phyloP scores from a whole-genome alignment of 2,329 filamentous ascomycete species.

The Remersonia thermophila region DNA sequence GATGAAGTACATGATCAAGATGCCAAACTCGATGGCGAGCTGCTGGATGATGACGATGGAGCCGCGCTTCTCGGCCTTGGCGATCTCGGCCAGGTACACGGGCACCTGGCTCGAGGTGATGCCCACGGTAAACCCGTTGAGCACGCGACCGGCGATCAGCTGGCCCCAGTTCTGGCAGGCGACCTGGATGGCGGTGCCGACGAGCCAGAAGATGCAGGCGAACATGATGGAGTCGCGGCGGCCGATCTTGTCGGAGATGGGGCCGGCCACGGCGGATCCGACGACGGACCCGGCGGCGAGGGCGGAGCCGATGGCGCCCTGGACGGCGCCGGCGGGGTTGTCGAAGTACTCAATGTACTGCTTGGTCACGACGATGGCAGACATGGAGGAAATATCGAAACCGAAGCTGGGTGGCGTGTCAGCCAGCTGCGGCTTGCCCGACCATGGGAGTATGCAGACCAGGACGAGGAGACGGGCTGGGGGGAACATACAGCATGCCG shows the following conservation, averaged over 20 bases:
- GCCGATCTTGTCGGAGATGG: constrained; percentile 36
- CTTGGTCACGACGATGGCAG: constrained; percentile 40
- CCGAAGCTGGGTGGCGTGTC: constrained; percentile 25
- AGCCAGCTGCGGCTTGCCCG: too few species aligned
- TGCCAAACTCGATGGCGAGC: constrained; percentile 62
- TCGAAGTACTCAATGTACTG: constrained; percentile 42
- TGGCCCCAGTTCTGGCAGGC: constrained; percentile 45
- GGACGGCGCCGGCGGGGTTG: constrained; percentile 31
- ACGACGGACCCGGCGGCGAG: constrained; percentile 40
- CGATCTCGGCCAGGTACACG: constrained; percentile 56
- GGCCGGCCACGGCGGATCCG: constrained; percentile 35
- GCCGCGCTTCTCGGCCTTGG: constrained; percentile 44
- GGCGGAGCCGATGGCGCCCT: constrained; percentile 40
- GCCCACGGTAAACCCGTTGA: constrained; percentile 54
- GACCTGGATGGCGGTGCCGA: constrained; percentile 48
- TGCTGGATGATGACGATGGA: constrained; percentile 61
- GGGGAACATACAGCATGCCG: constrained; percentile 30
- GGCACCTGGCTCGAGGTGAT: constrained; percentile 56
- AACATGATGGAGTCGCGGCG: constrained; percentile 34
- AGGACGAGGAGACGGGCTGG: too few species aligned
- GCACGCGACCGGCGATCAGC: constrained; percentile 41
- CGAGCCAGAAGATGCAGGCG: constrained; percentile 35
- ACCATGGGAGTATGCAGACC: too few species aligned
- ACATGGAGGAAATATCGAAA: constrained; percentile 48
- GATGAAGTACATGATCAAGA: constrained; percentile 58